Evolutionary conservation across 257 asterid genomes (phyloP).

Genomic region (Solanum peruvianum): DNA sequence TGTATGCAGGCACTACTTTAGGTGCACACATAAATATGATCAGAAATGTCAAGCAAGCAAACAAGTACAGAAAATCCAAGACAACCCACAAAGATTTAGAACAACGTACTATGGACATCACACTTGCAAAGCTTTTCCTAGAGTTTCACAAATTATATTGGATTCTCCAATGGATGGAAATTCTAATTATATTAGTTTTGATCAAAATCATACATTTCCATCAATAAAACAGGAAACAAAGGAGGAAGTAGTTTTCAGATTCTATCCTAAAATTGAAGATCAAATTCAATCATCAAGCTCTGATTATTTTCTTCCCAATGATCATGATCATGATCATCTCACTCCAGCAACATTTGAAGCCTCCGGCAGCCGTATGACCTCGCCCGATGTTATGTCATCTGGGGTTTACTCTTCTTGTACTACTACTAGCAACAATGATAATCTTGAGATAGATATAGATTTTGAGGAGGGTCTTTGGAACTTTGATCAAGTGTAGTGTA

Average conservation of each 20-base stretch:
- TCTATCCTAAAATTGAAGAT: background rate
- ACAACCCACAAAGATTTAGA: slow-evolving; percentile 31
- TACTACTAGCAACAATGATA: background rate
- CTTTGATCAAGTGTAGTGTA: background rate
- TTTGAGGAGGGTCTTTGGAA: background rate
- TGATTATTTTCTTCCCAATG: background rate
- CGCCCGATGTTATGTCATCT: slow-evolving; percentile 14
- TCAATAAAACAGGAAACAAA: slow-evolving; percentile 7
- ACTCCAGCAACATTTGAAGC: background rate
- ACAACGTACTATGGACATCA: slow-evolving; percentile 54
- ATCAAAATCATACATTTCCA: background rate
- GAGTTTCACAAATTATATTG: slow-evolving; percentile 5
- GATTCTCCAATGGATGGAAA: slow-evolving; percentile 3
- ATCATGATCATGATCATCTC: background rate
- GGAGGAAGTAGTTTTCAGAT: background rate
- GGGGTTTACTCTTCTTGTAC: slow-evolving; percentile 7
- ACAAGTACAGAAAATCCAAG: slow-evolving; percentile 46
- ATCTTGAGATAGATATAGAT: background rate
- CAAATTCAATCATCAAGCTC: background rate
- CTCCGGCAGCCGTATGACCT: background rate
- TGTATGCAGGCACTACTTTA: slow-evolving; percentile 47
- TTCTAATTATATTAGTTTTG: slow-evolving; percentile 28
- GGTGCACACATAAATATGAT: slow-evolving; percentile 67
- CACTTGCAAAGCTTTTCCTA: slow-evolving; percentile 22
- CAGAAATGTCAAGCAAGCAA: slow-evolving; percentile 55